Conservation (phyloP, 148 eudicot species). For the Polygonum aviculare region DNA sequence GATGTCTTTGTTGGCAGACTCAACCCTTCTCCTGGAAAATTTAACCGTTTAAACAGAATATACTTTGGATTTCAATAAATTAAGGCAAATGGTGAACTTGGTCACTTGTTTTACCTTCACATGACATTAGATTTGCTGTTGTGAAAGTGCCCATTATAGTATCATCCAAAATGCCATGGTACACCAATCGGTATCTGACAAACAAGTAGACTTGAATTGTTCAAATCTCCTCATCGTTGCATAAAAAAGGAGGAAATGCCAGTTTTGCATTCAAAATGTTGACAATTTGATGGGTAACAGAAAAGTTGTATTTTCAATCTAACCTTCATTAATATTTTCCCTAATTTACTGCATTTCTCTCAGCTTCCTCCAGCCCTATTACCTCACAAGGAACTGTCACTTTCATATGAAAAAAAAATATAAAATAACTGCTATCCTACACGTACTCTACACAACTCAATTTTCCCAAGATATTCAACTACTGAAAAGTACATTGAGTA, state of each 20-base stretch:
- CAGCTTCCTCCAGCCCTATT: neutral
- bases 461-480: neutral
- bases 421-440: neutral
- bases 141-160: no score
- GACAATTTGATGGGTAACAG: neutral
- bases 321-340: neutral
- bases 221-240: no score
- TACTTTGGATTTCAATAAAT: no score
- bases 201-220: no score
- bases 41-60: no score
- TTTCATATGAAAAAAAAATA: neutral
- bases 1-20: neutral
- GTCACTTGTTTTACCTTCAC: no score
- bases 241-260: neutral
- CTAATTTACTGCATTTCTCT: neutral
- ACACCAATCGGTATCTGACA: no score
- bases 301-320: neutral
- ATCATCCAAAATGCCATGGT: no score
- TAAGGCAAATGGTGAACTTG: no score
- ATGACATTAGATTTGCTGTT: no score
- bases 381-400: neutral
- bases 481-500: neutral
- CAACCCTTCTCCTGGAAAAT: neutral
- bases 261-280: neutral
- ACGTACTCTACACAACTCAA: neutral